Percentiles rank a stretch among this genome's conserved stretches.
Evolutionary conservation across 2,329 filamentous ascomycete genomes (phyloP).

Genomic region (Xylariales sp.): DNA sequence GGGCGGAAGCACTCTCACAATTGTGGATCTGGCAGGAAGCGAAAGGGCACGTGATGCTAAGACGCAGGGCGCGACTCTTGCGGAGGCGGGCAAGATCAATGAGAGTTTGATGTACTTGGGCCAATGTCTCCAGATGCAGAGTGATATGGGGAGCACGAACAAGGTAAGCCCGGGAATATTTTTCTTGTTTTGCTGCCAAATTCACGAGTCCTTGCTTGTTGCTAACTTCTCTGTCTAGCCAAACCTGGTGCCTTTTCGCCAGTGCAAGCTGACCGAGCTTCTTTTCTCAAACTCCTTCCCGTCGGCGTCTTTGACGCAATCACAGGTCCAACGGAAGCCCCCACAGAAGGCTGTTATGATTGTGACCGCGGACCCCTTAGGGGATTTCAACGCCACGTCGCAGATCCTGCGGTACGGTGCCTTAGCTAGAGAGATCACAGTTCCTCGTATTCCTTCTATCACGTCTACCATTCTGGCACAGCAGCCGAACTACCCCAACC

Average conservation of each 20-base stretch:
- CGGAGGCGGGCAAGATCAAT: constrained; percentile 97
- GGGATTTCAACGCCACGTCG: constrained; percentile 94
- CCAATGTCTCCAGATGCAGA: constrained; percentile 94
- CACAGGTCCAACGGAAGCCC: constrained; percentile 46
- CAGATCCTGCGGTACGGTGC: constrained; percentile 95
- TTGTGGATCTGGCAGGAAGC: constrained; percentile 90
- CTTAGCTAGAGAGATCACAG: constrained; percentile 85
- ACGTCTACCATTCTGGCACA: constrained; percentile 61
- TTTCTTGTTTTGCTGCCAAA: no score
- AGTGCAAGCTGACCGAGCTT: constrained; percentile 81
- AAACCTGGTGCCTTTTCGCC: constrained; percentile 71
- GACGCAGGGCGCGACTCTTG: constrained; percentile 86
- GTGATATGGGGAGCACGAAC: constrained; percentile 66
- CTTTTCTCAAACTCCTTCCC: constrained; percentile 87
- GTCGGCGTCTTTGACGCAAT: constrained; percentile 47
- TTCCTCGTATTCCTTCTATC: constrained; percentile 81
- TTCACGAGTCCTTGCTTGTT: no score
- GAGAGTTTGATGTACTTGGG: constrained; percentile 97
- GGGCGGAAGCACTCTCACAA: constrained; percentile 74
- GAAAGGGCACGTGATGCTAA: constrained; percentile 91
- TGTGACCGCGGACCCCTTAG: constrained; percentile 86
- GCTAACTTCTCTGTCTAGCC: constrained; percentile 43
- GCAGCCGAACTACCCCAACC: constrained; percentile 13
- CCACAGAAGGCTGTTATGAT: constrained; percentile 94
- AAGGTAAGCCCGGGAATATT: constrained; percentile 59